These are phyloP conservation scores for Cryptococcus sp. DNA, from an alignment of 1,284 basidiomycete species.

Conservation along the genomic window DNA sequence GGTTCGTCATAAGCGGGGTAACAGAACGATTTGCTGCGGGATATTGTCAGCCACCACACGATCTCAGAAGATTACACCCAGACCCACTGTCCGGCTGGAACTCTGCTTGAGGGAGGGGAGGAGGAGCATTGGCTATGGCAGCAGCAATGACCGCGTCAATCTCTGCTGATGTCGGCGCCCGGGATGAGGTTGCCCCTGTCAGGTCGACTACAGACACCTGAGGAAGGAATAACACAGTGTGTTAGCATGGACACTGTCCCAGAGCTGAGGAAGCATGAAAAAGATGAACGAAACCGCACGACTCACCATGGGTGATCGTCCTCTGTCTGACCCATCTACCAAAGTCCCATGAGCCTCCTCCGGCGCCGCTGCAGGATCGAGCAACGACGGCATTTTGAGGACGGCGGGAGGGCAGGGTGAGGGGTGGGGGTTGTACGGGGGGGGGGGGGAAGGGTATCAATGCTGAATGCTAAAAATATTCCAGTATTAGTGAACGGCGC, in stretches of 20 bases:
- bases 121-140: constrained; percentile 47
- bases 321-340: constrained; percentile 2
- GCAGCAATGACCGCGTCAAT: constrained; percentile 49
- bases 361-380: constrained; percentile 4
- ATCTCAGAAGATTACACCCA: background rate
- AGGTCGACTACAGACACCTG: constrained; percentile 7
- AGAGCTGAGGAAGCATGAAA: background rate
- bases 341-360: background rate
- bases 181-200: constrained; percentile 18
- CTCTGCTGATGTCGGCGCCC: constrained; percentile 43
- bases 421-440: background rate
- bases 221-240: background rate
- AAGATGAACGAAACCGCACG: background rate
- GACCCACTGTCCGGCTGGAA: constrained; percentile 27
- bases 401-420: background rate
- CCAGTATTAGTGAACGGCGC: no score
- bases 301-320: constrained; percentile 13
- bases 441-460: background rate
- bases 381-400: constrained; percentile 13
- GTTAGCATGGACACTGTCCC: background rate
- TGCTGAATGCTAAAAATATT: background rate
- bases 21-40: constrained; percentile 31
- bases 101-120: constrained; percentile 25
- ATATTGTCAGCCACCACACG: background rate
- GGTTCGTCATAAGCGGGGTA: constrained; percentile 48